These are phyloP conservation scores for Pseudovirgaria hyperparasitica DNA, from an alignment of 2,329 filamentous ascomycete genomes.

Conservation along the genomic window DNA sequence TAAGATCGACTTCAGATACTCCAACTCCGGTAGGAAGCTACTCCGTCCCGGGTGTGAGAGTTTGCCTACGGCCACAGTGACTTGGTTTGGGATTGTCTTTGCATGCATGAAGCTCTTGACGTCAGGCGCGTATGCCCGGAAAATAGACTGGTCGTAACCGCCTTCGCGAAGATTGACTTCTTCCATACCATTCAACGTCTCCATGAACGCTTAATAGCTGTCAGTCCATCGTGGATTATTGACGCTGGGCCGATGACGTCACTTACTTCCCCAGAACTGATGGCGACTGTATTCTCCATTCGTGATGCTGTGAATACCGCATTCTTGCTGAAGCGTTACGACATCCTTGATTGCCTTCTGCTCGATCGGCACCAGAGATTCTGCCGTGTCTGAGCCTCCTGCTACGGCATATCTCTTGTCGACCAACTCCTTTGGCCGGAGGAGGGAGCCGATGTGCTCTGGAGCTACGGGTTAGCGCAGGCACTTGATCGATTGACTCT, in stretches of 20 bases:
- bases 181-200: conserved; percentile 41
- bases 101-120: conserved; percentile 49
- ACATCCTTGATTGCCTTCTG: conserved; percentile 52
- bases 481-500: too few relatives aligned
- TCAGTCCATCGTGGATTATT: conserved; percentile 9
- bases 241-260: neutral
- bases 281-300: conserved; percentile 50
- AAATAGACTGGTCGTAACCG: conserved; percentile 40
- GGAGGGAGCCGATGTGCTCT: conserved; percentile 61
- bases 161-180: conserved; percentile 32
- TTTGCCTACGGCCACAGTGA: conserved; percentile 44
- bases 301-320: conserved; percentile 50
- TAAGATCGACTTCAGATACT: conserved; percentile 45
- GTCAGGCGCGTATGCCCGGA: conserved; percentile 47
- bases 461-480: too few relatives aligned
- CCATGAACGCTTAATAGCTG: conserved; percentile 46
- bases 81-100: conserved; percentile 39
- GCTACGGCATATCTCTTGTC: conserved; percentile 41
- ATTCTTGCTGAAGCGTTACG: conserved; percentile 50
- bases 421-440: conserved; percentile 51
- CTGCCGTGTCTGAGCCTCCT: conserved; percentile 34
- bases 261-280: conserved; percentile 12
- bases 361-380: conserved; percentile 45
- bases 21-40: conserved; percentile 45
- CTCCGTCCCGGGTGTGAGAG: conserved; percentile 43